Percentiles rank a stretch among this genome's conserved stretches.
These are phyloP conservation scores for Eucalyptus sp. DNA, from an alignment of 345 rosid genomes.

Conservation along the genomic window DNA sequence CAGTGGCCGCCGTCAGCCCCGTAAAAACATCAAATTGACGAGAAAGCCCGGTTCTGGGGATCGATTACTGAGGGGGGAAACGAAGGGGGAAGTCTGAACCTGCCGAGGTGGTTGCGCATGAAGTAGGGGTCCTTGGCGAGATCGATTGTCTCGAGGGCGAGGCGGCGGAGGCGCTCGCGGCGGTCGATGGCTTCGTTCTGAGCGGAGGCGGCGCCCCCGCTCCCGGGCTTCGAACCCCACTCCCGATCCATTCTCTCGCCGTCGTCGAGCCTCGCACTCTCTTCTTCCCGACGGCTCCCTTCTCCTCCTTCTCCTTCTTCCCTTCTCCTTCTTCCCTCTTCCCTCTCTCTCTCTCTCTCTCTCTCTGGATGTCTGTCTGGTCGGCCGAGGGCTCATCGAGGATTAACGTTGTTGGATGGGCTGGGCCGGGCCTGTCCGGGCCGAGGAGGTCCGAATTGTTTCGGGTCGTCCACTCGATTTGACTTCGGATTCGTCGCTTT, in stretches of 20 bases:
- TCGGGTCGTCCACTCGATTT: not conserved
- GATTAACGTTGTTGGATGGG: not conserved
- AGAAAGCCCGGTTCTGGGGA: not conserved
- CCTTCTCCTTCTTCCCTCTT: not conserved
- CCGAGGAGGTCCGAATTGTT: not conserved
- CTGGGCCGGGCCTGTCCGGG: not conserved
- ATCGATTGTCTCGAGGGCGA: conserved; percentile 93
- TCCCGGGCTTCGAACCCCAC: conserved; percentile 98
- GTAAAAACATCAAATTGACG: not conserved
- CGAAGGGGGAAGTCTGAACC: conserved; percentile 12
- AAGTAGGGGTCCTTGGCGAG: conserved; percentile 96
- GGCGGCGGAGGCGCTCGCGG: conserved; percentile 96
- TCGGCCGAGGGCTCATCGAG: not conserved
- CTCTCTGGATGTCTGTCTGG: not conserved
- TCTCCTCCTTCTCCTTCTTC: not conserved
- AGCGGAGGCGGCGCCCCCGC: conserved; percentile 97
- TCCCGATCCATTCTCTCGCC: conserved; percentile 66
- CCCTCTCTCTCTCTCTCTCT: not conserved
- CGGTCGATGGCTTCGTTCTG: conserved; percentile 97
- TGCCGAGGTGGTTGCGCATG: conserved; percentile 98
- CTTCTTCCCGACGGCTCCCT: not conserved
- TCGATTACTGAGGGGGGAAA: not conserved
- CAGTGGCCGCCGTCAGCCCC: not conserved
- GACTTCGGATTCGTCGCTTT: not conserved
- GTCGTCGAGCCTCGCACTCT: not conserved